phyloP scores from a whole-genome alignment of 2,329 filamentous ascomycete species.

The Pseudogymnoascus sp. region DNA sequence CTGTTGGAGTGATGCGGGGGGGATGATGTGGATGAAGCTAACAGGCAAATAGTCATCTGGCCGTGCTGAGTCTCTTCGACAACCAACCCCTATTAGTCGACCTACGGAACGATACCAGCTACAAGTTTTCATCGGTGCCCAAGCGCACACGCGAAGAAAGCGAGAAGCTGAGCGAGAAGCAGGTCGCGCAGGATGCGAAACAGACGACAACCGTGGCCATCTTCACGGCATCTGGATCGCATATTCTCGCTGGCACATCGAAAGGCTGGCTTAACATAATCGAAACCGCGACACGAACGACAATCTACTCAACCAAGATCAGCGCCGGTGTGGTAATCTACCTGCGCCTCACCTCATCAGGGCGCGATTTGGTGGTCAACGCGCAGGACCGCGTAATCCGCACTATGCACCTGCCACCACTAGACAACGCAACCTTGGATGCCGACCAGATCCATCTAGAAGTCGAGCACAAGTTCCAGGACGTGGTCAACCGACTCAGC shows the following conservation, averaged over 20 bases:
- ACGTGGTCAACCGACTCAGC: conserved; percentile 86
- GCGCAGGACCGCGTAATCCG: conserved; percentile 91
- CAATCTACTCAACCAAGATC: conserved; percentile 83
- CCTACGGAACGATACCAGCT: conserved; percentile 60
- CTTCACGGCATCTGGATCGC: conserved; percentile 76
- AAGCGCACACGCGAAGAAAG: conserved; percentile 65
- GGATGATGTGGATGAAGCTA: background rate
- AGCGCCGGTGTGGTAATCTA: conserved; percentile 84
- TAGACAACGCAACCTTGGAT: conserved; percentile 60
- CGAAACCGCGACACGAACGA: conserved; percentile 68
- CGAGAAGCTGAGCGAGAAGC: conserved; percentile 66
- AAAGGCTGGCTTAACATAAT: conserved; percentile 97
- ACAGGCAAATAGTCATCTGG: conserved; percentile 54
- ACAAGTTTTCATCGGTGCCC: conserved; percentile 71
- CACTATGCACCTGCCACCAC: conserved; percentile 81
- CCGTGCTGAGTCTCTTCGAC: conserved; percentile 89
- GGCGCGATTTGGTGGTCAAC: conserved; percentile 83
- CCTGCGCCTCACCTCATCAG: conserved; percentile 74
- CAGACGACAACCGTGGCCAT: conserved; percentile 90
- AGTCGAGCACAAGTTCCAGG: conserved; percentile 96
- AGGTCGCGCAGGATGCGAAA: conserved; percentile 84
- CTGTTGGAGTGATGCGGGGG: background rate
- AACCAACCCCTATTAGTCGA: conserved; percentile 87
- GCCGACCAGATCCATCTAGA: conserved; percentile 81
- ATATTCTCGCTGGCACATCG: conserved; percentile 86